Evolutionary conservation across 75 land plant genomes (phyloP).

Genomic region (Selaginella moellendorffii): DNA sequence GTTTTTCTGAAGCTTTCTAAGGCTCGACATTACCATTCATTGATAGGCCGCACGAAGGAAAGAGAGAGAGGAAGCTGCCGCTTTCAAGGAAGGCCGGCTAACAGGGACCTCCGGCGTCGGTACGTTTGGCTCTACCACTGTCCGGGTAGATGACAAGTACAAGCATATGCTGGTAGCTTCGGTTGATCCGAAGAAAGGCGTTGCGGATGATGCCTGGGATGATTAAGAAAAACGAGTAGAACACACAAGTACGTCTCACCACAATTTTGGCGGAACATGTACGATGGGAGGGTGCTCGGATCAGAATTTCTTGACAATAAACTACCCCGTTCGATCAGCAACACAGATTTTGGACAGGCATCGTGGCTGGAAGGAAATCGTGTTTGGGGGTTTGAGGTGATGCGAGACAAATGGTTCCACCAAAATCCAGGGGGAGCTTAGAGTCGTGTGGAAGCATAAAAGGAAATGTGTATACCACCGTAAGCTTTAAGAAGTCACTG

Average conservation of each 20-base stretch:
- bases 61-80: slow-evolving; percentile 64
- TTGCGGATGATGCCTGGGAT: slow-evolving; percentile 80
- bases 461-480: too few relatives aligned
- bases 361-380: too few relatives aligned
- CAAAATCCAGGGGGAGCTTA: too few relatives aligned
- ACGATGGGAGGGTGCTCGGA: background rate
- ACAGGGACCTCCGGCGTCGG: slow-evolving; percentile 24
- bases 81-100: slow-evolving; percentile 45
- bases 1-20: background rate
- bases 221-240: slow-evolving; percentile 19
- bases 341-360: too few relatives aligned
- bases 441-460: too few relatives aligned
- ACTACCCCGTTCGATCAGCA: background rate
- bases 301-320: background rate
- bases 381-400: too few relatives aligned
- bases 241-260: background rate
- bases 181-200: slow-evolving; percentile 36
- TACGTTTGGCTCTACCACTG: slow-evolving; percentile 33
- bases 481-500: too few relatives aligned
- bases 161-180: slow-evolving; percentile 48
- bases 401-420: too few relatives aligned
- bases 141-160: slow-evolving; percentile 58
- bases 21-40: background rate
- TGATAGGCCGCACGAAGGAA: slow-evolving; percentile 53
- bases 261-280: background rate